These are phyloP conservation scores for Orbilia oligospora DNA, from an alignment of 2,329 filamentous ascomycete genomes.

Conservation along the genomic window DNA sequence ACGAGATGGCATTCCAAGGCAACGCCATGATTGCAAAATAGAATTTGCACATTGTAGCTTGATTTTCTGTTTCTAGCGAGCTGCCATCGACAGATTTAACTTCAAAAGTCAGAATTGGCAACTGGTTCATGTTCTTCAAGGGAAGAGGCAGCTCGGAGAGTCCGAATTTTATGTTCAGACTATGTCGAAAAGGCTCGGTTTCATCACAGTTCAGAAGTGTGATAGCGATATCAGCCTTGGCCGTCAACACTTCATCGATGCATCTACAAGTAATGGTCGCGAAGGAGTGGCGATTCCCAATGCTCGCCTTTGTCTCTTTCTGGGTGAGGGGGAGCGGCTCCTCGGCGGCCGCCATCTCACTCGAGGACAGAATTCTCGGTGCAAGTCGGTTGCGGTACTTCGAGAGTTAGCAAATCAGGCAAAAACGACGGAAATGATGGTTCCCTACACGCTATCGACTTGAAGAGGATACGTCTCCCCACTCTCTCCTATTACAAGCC, in stretches of 20 bases:
- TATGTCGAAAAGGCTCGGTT: neutral
- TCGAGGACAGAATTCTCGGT: slow-evolving; percentile 14
- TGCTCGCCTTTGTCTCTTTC: neutral
- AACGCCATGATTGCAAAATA: slow-evolving; percentile 16
- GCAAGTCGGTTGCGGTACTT: slow-evolving; percentile 17
- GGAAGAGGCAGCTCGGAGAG: neutral
- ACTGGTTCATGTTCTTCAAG: neutral
- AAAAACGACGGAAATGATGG: neutral
- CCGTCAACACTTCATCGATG: slow-evolving; percentile 1
- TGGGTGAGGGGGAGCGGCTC: neutral
- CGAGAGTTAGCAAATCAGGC: neutral
- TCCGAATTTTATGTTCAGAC: neutral
- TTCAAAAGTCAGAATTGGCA: neutral
- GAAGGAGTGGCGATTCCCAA: neutral
- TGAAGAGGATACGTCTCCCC: neutral
- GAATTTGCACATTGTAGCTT: slow-evolving; percentile 11
- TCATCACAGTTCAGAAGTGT: neutral
- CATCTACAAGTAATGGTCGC: neutral
- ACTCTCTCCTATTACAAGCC: neutral
- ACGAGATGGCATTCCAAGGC: neutral
- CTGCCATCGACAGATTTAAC: slow-evolving; percentile 16
- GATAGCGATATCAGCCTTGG: slow-evolving; percentile 7
- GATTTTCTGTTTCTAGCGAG: slow-evolving; percentile 3
- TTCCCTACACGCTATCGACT: slow-evolving; percentile 3
- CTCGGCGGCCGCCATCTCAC: neutral